Base-by-base conservation (phyloP, 495 filamentous ascomycete species). In the Stereocaulon alpinum region DNA sequence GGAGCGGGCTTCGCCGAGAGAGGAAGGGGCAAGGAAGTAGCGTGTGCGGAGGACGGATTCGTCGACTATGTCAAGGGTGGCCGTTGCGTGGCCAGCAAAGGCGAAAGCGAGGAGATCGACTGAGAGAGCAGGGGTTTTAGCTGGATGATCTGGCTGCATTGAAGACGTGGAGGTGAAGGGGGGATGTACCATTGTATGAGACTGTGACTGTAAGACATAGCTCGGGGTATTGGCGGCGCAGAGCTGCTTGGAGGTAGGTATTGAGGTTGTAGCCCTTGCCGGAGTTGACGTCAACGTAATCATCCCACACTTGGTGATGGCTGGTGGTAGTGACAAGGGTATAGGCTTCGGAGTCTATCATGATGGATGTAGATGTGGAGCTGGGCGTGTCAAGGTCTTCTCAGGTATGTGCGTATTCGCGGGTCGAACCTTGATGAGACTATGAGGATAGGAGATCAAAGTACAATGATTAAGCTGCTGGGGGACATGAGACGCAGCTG, bases 21-120 rank as follows among this genome's bases (percentile, higher is more conserved):
- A 27, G 11, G 56, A 64, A n/a, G 64, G 63, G 20, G 47, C 20
- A 20, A 65, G 45, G 55, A 70, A 74, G 15, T 69, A 68, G 29
- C 72, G 66, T 63, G 61, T 71, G 41, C 72, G 63, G 14, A 68
- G 57, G 43, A 74, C 66, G 14, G 69, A 67, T 53, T 76, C 74
- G 20, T 67, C 68, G 7, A 67, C 62, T 14, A 64, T 63, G 58
- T 77, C 74, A 12, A 74, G 68, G 43, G 72, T 65, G 7, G 72
- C 73, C 17, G 62, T 67, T n/a, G 74, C 74, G 61, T 68, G 66
- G 2, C 74, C 74, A 5, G 72, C 72, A 15, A 66, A 67, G 9
- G 73, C 74, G 59, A 75, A 77, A 10, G 62, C 59, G 17, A 72
- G 67, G 12, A 77, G 67, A 40, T 29, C 17, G 34, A 64, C 62